phyloP scores from a whole-genome alignment of 2,329 filamentous ascomycete species.

The Fusarium austroafricanum region DNA sequence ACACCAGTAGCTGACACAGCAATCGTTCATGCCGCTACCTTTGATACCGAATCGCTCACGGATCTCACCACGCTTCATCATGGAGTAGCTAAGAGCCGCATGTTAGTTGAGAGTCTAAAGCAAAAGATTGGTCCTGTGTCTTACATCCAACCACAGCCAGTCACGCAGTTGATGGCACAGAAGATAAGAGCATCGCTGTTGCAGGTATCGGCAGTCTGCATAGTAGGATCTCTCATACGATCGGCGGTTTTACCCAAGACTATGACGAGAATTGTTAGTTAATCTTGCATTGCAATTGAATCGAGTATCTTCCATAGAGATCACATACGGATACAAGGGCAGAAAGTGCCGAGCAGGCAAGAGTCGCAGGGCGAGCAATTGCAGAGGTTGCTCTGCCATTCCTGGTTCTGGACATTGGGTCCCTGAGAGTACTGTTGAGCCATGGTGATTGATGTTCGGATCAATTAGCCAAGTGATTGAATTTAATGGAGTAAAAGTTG shows the following conservation, averaged over 20 bases:
- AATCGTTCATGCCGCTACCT: conserved; percentile 62
- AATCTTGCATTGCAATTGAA: conserved; percentile 12
- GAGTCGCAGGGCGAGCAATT: conserved; percentile 55
- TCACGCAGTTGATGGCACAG: conserved; percentile 52
- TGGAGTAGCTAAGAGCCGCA: conserved; percentile 53
- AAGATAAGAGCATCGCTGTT: conserved; percentile 59
- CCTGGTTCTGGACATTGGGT: conserved; percentile 46
- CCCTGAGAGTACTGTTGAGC: conserved; percentile 43
- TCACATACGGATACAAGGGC: conserved; percentile 59
- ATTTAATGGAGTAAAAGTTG: neutral
- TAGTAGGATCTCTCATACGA: conserved; percentile 58
- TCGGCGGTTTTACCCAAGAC: conserved; percentile 59
- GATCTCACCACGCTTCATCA: conserved; percentile 66
- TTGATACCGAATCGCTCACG: conserved; percentile 65
- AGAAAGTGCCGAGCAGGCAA: conserved; percentile 54
- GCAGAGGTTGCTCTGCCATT: conserved; percentile 55
- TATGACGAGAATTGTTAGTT: conserved; percentile 42
- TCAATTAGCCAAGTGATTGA: neutral
- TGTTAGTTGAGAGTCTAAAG: conserved; percentile 8
- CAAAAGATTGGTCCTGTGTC: conserved; percentile 16
- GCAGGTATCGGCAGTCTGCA: conserved; percentile 52
- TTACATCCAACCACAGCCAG: conserved; percentile 59
- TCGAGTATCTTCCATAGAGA: neutral
- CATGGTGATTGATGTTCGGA: conserved; percentile 34
- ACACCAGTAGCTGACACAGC: conserved; percentile 65